Evolutionary conservation across 2,329 filamentous ascomycete species (phyloP).

Genomic region (Penicillium oxalicum): DNA sequence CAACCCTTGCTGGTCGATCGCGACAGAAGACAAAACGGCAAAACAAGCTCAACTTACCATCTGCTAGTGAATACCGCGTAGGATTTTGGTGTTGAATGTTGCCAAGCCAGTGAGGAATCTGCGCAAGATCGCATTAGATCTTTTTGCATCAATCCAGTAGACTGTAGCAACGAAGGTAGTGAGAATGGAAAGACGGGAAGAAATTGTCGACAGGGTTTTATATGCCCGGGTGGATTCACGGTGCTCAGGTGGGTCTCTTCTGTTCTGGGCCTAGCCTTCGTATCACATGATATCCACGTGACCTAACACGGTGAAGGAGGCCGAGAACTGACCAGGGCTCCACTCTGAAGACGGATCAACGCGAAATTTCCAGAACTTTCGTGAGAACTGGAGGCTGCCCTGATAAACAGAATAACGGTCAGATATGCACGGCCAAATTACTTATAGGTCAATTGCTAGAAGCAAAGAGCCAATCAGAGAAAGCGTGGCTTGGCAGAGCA

Average conservation of each 20-base stretch:
- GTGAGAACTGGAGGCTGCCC: background rate
- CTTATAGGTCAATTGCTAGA: no score
- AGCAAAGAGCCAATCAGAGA: no score
- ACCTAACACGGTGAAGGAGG: no score
- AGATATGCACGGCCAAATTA: no score
- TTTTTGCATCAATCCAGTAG: constrained; percentile 1
- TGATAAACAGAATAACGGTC: no score
- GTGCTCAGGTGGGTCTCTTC: background rate
- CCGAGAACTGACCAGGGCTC: no score
- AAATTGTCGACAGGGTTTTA: constrained; percentile 26
- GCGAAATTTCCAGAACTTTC: no score
- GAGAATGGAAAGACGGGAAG: constrained; percentile 20
- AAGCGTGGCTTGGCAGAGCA: no score
- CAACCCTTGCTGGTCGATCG: constrained; percentile 15
- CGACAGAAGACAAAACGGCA: constrained; percentile 5
- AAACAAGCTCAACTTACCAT: constrained; percentile 16
- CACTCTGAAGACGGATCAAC: no score
- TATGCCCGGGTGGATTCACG: constrained; percentile 21
- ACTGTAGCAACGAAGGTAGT: constrained; percentile 5
- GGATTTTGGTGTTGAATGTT: background rate
- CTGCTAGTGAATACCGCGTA: background rate
- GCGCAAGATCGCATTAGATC: constrained; percentile 14
- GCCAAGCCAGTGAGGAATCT: background rate
- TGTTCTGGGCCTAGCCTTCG: background rate
- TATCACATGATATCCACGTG: background rate